Base-by-base conservation (phyloP, 2,329 filamentous ascomycete species). In the Chalaropsis thielavioides region DNA sequence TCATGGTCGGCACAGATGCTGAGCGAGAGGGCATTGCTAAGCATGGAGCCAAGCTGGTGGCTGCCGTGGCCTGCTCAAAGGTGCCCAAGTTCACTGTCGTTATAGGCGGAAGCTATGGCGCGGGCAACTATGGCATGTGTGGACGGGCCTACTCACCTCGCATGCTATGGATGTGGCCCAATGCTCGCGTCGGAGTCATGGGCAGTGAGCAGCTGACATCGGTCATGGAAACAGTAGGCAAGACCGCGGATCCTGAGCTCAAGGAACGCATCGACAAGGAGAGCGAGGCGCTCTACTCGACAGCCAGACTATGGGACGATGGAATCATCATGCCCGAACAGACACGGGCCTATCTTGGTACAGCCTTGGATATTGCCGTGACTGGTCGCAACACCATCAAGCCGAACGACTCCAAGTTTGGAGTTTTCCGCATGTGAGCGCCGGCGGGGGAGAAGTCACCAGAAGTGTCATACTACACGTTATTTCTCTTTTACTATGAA, bases 81-180 rank as follows among this genome's bases (percentile, higher is more conserved):
- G 92, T 97, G 51, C 92, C 94, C 69, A 97, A 99, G 75, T 92
- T 97, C 72, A 99, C 94, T 0, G 90, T 99, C 17, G 89, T 99
- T 0, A 87, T 96, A n/a, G 94, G 94, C 27, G 89, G 88, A 38
- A 92, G 87, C 73, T 94, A 94, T 69, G 92, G 92, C 66, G 92
- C 92, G 7, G 94, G 94, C 3, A 99, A 97, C 75, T 99, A 99
- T 73, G 94, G 92, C 71, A 99, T 99, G 94, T 97, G 90, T 73
- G 94, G 94, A 24, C 83, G 94, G 62, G 92, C 94, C 1, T 99
- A 96, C 75, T 84, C 83, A n/a, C 92, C 92, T 0, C 81, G 91
- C 13, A 90, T 97, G 74, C 76, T 97, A 67, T 96, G 90, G 85
- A 95, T 92, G 81, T 99, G 94, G 94, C 94, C 94, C 49, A 96